Conservation (phyloP, 1,284 basidiomycete species). For the Ustilago trichophora region DNA sequence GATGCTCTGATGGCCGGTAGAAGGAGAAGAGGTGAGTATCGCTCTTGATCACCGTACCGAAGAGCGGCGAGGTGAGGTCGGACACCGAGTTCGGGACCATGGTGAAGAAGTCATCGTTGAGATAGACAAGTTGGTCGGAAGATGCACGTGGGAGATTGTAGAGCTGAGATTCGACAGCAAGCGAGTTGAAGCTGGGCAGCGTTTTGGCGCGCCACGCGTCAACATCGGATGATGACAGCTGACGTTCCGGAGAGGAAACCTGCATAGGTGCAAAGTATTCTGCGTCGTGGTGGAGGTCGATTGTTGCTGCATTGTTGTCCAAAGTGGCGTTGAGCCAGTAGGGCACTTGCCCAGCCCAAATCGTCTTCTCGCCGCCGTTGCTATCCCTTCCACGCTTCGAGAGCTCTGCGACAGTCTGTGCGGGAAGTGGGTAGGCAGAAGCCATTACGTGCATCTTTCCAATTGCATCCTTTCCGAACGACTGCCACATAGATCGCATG, state of each 20-base stretch:
- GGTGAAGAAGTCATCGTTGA: slow-evolving; percentile 58
- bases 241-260: background rate
- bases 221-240: slow-evolving; percentile 3
- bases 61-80: slow-evolving; percentile 47
- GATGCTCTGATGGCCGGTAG: slow-evolving; percentile 38
- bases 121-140: slow-evolving; percentile 40
- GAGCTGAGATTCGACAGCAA: slow-evolving; percentile 49
- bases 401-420: background rate
- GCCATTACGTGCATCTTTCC: slow-evolving; percentile 48
- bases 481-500: slow-evolving; percentile 26
- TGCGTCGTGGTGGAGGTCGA: slow-evolving; percentile 42
- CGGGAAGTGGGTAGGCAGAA: slow-evolving; percentile 36
- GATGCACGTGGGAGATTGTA: slow-evolving; percentile 22
- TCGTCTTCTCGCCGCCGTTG: background rate
- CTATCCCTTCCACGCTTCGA: background rate
- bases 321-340: slow-evolving; percentile 16
- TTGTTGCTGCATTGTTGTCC: background rate
- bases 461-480: slow-evolving; percentile 12
- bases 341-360: slow-evolving; percentile 19
- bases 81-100: slow-evolving; percentile 9
- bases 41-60: slow-evolving; percentile 44
- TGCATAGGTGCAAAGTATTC: slow-evolving; percentile 35
- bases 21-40: slow-evolving; percentile 31
- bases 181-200: slow-evolving; percentile 53
- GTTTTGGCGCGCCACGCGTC: slow-evolving; percentile 29